phyloP scores from a whole-genome alignment of 2,329 filamentous ascomycete species.

The Sordariomycetes sp. region DNA sequence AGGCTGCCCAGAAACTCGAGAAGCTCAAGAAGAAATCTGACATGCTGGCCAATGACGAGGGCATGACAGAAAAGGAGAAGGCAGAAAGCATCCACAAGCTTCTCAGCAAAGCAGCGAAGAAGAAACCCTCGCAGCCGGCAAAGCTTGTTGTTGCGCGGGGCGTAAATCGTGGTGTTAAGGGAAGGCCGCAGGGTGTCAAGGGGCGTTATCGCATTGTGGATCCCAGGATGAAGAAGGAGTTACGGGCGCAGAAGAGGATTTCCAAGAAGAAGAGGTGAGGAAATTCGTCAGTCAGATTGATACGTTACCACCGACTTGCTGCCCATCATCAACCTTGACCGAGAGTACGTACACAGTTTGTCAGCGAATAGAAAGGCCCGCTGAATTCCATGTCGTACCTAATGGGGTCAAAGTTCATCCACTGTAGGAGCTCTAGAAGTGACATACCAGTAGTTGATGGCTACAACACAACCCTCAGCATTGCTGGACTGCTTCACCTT shows the following conservation, averaged over 20 bases:
- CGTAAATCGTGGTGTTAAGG: slow-evolving; percentile 74
- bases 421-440: neutral
- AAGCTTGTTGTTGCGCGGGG: slow-evolving; percentile 86
- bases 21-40: slow-evolving; percentile 98
- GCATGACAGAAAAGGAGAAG: slow-evolving; percentile 94
- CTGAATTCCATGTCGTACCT: slow-evolving; percentile 77
- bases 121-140: slow-evolving; percentile 75
- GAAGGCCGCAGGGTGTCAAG: slow-evolving; percentile 84
- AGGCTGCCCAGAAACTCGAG: slow-evolving; percentile 82
- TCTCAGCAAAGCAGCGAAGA: slow-evolving; percentile 72
- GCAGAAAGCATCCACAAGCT: slow-evolving; percentile 73
- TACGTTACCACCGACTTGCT: slow-evolving; percentile 6
- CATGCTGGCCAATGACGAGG: slow-evolving; percentile 77
- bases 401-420: neutral
- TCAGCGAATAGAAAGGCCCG: slow-evolving; percentile 56
- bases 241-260: slow-evolving; percentile 73
- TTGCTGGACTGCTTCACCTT: slow-evolving; percentile 69
- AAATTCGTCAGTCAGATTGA: slow-evolving; percentile 3
- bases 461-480: slow-evolving; percentile 65
- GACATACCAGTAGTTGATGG: slow-evolving; percentile 73
- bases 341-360: slow-evolving; percentile 42
- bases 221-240: slow-evolving; percentile 91
- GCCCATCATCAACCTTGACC: slow-evolving; percentile 6
- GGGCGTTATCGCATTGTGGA: slow-evolving; percentile 98
- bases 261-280: slow-evolving; percentile 58